Base-by-base conservation (phyloP, 352 stramenopile genomes). In the Phytophthora constricta region DNA sequence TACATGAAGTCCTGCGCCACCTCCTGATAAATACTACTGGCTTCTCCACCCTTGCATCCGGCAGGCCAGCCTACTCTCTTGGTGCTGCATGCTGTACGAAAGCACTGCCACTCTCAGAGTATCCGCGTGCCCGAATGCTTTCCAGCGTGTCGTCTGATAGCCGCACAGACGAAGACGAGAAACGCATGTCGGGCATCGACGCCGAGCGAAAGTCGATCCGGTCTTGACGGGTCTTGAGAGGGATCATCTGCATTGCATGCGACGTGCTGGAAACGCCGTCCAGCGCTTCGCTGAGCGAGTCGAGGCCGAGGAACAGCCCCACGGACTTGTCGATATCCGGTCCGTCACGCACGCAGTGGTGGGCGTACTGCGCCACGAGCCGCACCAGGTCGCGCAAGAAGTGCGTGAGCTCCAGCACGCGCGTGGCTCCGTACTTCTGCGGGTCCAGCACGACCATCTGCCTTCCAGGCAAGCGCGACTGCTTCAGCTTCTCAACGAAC, bases 261-360 rank as follows among this genome's bases (percentile, higher is more conserved):
- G 69, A 65, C 9, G 76, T 70, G 33, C 37, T 66, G 14, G 70
- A 60, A 14, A 79, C 77, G 9, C 67, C 39, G 16, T 86, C 76
- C n/a, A 87, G 58, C 10, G 78, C 77, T 43, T 82, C 76, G 17
- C 52, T 69, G 28, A 91, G 48, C 39, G 80, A 87, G 19, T 67
- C 42, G 9, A 87, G 50, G 2, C 80, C 79, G 4, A 91, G 72
- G 54, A 91, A 91, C 25, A 89, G 55, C 1, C 74, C 80, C 23
- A 91, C 79, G 9, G 80, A 88, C 62, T 87, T 87, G 75, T 91
- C 80, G 19, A 91, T 75, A 33, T 91, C 82, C 4, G 73, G 64
- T 8, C 81, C 77, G 50, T 91, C 60, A n/a, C 68, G 70, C 3
- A 33, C 23, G 61, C 83, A 91, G 27, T 76, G 42, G n/a, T 74